These are phyloP conservation scores for Climacium dendroides DNA, from an alignment of 225 moss, liverwort and hornwort species.

Conservation along the genomic window DNA sequence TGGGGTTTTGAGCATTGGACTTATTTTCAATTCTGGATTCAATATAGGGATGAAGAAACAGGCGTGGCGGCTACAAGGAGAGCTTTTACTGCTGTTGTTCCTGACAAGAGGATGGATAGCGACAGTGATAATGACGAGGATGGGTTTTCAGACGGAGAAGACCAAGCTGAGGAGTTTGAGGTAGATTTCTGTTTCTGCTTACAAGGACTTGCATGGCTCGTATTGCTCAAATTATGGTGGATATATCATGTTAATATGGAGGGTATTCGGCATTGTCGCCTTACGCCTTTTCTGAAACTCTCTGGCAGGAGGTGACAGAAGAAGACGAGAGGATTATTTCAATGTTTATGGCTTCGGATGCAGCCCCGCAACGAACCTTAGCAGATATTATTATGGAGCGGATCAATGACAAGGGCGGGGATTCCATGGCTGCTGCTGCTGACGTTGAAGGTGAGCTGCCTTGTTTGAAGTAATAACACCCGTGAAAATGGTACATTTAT, in stretches of 20 bases:
- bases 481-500: neutral
- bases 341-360: constrained; percentile 78
- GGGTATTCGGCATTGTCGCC: neutral
- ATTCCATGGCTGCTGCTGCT: constrained; percentile 8
- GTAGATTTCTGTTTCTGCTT: neutral
- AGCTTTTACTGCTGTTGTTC: constrained; percentile 47
- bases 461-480: neutral
- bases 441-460: constrained; percentile 25
- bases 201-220: neutral
- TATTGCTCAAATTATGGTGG: neutral
- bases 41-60: constrained; percentile 76
- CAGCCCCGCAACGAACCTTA: constrained; percentile 65
- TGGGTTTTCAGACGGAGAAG: constrained; percentile 66
- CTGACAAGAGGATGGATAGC: constrained; percentile 27
- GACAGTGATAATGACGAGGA: constrained; percentile 68
- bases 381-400: constrained; percentile 95
- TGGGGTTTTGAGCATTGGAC: neutral
- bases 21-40: neutral
- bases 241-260: neutral
- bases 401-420: constrained; percentile 65
- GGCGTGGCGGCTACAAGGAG: constrained; percentile 71
- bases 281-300: neutral
- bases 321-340: constrained; percentile 75
- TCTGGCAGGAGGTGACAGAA: constrained; percentile 71
- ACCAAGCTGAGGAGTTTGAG: constrained; percentile 53